phyloP scores from a whole-genome alignment of 805 yeast genomes.

The Tetrapisispora iriomotensis region DNA sequence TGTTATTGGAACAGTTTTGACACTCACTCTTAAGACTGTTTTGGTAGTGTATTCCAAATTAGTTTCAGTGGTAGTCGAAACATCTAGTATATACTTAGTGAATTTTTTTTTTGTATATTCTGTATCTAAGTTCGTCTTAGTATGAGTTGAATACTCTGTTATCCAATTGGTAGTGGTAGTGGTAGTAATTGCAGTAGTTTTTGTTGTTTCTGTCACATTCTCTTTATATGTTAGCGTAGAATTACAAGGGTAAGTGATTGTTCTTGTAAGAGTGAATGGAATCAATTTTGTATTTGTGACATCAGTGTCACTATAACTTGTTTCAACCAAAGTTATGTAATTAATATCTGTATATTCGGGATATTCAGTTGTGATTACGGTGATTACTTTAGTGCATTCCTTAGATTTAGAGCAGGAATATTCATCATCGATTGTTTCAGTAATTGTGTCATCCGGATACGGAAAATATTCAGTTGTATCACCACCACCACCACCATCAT shows the following conservation, averaged over 20 bases:
- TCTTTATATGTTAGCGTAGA: not conserved
- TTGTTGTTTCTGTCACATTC: not conserved
- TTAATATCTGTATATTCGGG: too few species aligned
- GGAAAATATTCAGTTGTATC: too few species aligned
- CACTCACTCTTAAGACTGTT: not conserved
- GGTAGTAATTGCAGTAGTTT: not conserved
- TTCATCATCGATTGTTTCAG: too few species aligned
- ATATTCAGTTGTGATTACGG: too few species aligned
- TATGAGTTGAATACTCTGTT: not conserved
- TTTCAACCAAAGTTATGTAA: too few species aligned
- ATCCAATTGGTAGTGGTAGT: not conserved
- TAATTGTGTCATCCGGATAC: too few species aligned
- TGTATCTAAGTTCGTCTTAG: constrained; percentile 1
- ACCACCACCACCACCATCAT: not conserved
- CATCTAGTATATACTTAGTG: not conserved
- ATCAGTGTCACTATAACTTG: too few species aligned
- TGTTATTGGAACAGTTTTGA: constrained; percentile 19
- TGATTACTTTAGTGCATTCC: too few species aligned
- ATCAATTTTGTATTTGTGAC: not conserved
- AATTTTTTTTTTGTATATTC: not conserved
- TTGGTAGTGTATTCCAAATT: not conserved
- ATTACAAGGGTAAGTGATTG: not conserved
- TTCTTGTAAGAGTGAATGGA: not conserved
- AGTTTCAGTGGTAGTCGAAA: constrained; percentile 4
- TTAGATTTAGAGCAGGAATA: too few species aligned